Evolutionary conservation across 192 early-diverging fungal genomes (phyloP), one percentile per base, ranked within the genome.

Genomic region (Dispira parvispora): DNA sequence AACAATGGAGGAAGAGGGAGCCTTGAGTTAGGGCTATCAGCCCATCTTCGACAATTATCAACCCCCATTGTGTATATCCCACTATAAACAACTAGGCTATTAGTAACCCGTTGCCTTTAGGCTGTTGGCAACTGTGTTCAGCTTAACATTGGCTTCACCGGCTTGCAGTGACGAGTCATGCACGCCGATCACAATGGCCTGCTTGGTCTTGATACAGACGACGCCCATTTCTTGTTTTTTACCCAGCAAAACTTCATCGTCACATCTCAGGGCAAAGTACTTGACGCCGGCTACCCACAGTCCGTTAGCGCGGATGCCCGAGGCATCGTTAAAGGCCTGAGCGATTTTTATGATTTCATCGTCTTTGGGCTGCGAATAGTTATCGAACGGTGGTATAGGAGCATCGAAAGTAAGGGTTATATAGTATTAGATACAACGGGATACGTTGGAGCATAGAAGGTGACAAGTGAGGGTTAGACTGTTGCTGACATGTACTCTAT

Each of bases 131-230:
- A 53, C 52, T 10, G 8, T n/a, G 52, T 53, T n/a, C 52, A 53
- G 52, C 9, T 53, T 53, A n/a, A 53, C 8, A n/a, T 53, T 53
- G 52, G 52, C 52, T 25, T 53, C 11, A 25, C 52, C 52, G 20
- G 52, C 10, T 8, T 9, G 9, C 52, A 53, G 8, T 8, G 10
- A 8, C 9, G 52, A 53, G 52, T 53, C 52, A 20, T 11, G 26
- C 20, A 53, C 20, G 52, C 52, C 52, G 11, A 53, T 20, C 20
- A 53, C 52, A 25, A 53, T 53, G n/a, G 52, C 52, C 20, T 53
- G 52, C 8, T 53, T 53, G 8, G 52, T 23, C 52, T 53, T 53
- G 52, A 53, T 53, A 25, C 8, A 11, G 52, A 53, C 8, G 10
- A 53, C 52, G 8, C 52, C 52, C 9, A 8, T 53, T 10, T 53